A percentile compares a stretch with the other conserved stretches of the same genome.
Conservation (phyloP, 345 rosid genomes). For the Microcos paniculata region DNA sequence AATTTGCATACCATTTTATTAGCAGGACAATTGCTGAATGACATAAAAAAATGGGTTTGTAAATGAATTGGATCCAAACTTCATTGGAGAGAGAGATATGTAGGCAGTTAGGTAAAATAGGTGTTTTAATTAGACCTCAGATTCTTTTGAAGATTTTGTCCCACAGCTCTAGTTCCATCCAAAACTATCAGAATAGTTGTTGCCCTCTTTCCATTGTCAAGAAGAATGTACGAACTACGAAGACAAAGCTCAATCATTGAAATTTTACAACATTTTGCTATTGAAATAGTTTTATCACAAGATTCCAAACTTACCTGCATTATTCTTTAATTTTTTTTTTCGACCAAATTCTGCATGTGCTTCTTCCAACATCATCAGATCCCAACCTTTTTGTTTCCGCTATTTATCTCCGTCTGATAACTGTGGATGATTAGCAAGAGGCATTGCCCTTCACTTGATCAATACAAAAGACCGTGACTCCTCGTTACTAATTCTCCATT, state of each 20-base stretch:
- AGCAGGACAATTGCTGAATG: background rate
- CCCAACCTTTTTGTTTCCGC: background rate
- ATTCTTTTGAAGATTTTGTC: slow-evolving; percentile 27
- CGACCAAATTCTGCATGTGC: background rate
- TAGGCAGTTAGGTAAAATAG: slow-evolving; percentile 10
- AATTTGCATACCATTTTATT: background rate
- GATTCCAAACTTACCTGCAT: slow-evolving; percentile 6
- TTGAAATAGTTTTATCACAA: slow-evolving; percentile 1
- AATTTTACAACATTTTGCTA: background rate
- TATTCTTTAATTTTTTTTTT: background rate
- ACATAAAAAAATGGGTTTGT: background rate
- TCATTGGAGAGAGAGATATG: slow-evolving; percentile 9
- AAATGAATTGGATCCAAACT: slow-evolving; percentile 15
- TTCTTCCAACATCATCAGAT: background rate
- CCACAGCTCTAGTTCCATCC: background rate
- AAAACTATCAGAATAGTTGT: background rate
- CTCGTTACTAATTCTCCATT: too few relatives aligned
- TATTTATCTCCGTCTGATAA: background rate
- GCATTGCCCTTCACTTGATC: background rate
- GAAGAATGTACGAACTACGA: slow-evolving; percentile 5
- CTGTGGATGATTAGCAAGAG: background rate
- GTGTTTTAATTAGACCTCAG: slow-evolving; percentile 10
- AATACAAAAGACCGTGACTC: too few relatives aligned
- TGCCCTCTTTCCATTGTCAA: slow-evolving; percentile 10
- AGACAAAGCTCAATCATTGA: background rate